Evolutionary conservation across 306 rosid species (phyloP), one percentile per base, ranked within the genome.

Genomic region (Corylus heterophylla): DNA sequence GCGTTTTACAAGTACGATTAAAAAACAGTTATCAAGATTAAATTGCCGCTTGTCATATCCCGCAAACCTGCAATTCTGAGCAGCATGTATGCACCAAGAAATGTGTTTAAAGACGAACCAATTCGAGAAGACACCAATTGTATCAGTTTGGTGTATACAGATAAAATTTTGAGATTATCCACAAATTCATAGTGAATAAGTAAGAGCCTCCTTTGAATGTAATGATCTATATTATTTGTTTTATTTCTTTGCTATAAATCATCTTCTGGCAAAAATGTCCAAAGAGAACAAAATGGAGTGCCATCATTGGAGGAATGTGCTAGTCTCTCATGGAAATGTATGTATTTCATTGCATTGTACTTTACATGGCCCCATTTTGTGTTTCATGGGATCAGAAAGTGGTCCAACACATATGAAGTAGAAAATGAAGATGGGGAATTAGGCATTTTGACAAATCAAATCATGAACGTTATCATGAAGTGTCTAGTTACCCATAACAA

Each of bases 261-360:
- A 44, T 39, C 45, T 37, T 20, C 9, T 22, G 49, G 8, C 29
- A 17, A 39, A 67, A 39, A 39, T 25, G 37, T 20, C 71, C 20
- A 67, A 39, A 67, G n/a, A 18, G 27, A 37, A 67, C 27, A 67
- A 67, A 37, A 67, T 67, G 49, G 71, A 39, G 50, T 67, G 50
- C 71, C 50, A 67, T 67, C 71, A 67, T 4, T 18, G 16, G 50
- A 50, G 1, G 25, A 17, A 37, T 14, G 25, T 29, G 18, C 39
- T 63, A 45, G 12, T 63, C n/a, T 12, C 18, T 63, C 20, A 31
- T 63, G 69, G 45, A 63, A 63, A 63, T 13, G 69, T 12, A 29
- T 63, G 11, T 63, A 31, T 25, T 63, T 14, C 16, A 63, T 27
- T 22, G 45, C 8, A 6, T 42, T 42, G 45, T 63, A 63, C 2